Evolutionary conservation across 192 early-diverging fungal genomes (phyloP), one percentile per base, ranked within the genome.

Genomic region (Backusella psychrophila): DNA sequence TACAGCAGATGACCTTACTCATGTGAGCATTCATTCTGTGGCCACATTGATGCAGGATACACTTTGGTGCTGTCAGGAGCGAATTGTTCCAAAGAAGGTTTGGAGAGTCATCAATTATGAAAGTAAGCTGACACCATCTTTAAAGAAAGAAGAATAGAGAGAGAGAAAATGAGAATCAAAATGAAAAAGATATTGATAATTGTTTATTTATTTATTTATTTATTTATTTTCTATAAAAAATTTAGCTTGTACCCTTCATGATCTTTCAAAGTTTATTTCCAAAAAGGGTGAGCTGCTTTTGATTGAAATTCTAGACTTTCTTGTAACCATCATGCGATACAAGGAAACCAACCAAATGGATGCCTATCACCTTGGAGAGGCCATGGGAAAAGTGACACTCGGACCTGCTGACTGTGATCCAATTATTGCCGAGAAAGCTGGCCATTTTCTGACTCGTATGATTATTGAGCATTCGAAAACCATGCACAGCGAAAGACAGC

Each of bases 81-180:
- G 78, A 12, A 79, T 79, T 42, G 41, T 79, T 31, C 69, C 78
- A 34, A 74, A 74, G 26, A 79, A 79, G 53, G 42, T 53, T 6
- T 79, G 78, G 78, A 63, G 78, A 46, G 52, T 41, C 35, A 79
- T 79, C 11, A 79, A 79, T 74, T 79, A 79, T 69, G 73, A 79
- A 33, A 79, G 78, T 79, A 70, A 71, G 74, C 59, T 29, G 42
- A 44, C 14, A 14, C 15, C 15, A 1, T 17, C 19, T 34, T 68
- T 35, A 35, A 53, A 8, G 17, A 31, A 72, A 56, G 4, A n/a
- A 17, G 15, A 21, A n/a, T n/a, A n/a, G n/a, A 17, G 15, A 21
- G 4, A 38, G 72, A 26, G 4, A 36, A 0, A 69, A 14, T n/a
- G 31, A n/a, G 66, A 35, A 56, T 72, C 46, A 49, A 63, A 7